These are phyloP conservation scores for Saccharomycopsis lassenensis DNA, from an alignment of 805 yeast species.

Conservation along the genomic window DNA sequence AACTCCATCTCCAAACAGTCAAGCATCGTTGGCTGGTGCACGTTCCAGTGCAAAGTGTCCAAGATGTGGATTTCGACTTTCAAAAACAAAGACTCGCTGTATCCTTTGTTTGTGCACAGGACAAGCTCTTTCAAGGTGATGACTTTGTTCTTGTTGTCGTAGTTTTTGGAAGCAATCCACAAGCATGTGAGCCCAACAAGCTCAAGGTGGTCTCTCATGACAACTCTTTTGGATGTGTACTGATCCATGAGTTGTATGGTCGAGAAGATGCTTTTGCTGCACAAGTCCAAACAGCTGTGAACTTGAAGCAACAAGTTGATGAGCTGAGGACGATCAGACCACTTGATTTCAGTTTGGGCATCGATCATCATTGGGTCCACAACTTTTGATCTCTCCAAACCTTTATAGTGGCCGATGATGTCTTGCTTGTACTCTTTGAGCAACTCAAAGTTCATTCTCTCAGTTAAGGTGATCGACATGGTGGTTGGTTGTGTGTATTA, in stretches of 20 bases:
- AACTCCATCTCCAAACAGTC: conserved; percentile 12
- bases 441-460: conserved; percentile 6
- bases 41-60: conserved; percentile 48
- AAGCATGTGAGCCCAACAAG: conserved; percentile 33
- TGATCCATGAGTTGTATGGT: conserved; percentile 31
- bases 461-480: neutral
- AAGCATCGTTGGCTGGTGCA: conserved; percentile 19
- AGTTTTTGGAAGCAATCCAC: conserved; percentile 35
- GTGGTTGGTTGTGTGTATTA: no score
- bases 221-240: conserved; percentile 26
- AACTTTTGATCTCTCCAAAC: conserved; percentile 1
- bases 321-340: conserved; percentile 68
- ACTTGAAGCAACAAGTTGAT: conserved; percentile 74
- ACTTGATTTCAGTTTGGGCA: conserved; percentile 75
- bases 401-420: conserved; percentile 4
- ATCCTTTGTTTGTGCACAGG: conserved; percentile 45
- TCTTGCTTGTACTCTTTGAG: conserved; percentile 7
- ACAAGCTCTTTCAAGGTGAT: conserved; percentile 11
- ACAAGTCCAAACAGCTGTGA: conserved; percentile 48
- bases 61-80: conserved; percentile 60
- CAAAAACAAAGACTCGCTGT: conserved; percentile 7
- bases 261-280: conserved; percentile 34
- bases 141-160: conserved; percentile 17
- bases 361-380: conserved; percentile 51
- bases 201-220: conserved; percentile 28